A percentile compares a stretch with the other conserved stretches of the same genome.
These are phyloP conservation scores for Floccularia luteovirens DNA, from an alignment of 768 basidiomycete species.

Conservation along the genomic window DNA sequence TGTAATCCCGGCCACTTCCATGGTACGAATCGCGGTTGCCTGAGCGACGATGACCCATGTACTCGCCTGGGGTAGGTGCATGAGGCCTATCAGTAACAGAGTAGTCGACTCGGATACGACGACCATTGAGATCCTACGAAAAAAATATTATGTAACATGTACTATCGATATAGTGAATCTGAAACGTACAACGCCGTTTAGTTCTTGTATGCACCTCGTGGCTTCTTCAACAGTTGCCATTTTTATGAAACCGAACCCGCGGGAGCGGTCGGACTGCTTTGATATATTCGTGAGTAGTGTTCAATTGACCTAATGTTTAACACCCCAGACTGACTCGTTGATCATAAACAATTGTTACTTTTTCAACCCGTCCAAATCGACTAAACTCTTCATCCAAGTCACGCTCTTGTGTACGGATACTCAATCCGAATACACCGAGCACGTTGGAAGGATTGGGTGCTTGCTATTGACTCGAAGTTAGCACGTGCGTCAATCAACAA, in stretches of 20 bases:
- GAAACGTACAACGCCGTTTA: slow-evolving; percentile 81
- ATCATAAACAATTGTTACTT: slow-evolving; percentile 95
- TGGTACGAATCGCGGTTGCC: slow-evolving; percentile 27
- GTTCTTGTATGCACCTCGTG: slow-evolving; percentile 74
- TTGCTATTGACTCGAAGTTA: slow-evolving; percentile 45
- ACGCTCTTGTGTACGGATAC: slow-evolving; percentile 88
- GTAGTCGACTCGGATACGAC: slow-evolving; percentile 94
- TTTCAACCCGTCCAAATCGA: slow-evolving; percentile 84
- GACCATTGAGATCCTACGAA: slow-evolving; percentile 83
- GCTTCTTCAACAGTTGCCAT: slow-evolving; percentile 91
- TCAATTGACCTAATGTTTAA: not conserved
- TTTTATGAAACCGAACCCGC: slow-evolving; percentile 96
- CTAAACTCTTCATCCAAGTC: slow-evolving; percentile 94
- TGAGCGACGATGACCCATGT: slow-evolving; percentile 85
- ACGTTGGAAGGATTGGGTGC: slow-evolving; percentile 84
- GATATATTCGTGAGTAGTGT: slow-evolving; percentile 8
- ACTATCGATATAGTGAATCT: not conserved
- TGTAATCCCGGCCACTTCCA: slow-evolving; percentile 25
- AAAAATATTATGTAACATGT: slow-evolving; percentile 1
- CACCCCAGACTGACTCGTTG: slow-evolving; percentile 64
- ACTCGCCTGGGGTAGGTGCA: slow-evolving; percentile 94
- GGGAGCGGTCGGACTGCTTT: slow-evolving; percentile 82
- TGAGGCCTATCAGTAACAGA: slow-evolving; percentile 93
- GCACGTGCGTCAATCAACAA: slow-evolving; percentile 10
- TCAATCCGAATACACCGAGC: slow-evolving; percentile 96